Evolutionary conservation across 495 filamentous ascomycete genomes (phyloP), one percentile per base, ranked within the genome.

Genomic region (Aspergillus baeticus): DNA sequence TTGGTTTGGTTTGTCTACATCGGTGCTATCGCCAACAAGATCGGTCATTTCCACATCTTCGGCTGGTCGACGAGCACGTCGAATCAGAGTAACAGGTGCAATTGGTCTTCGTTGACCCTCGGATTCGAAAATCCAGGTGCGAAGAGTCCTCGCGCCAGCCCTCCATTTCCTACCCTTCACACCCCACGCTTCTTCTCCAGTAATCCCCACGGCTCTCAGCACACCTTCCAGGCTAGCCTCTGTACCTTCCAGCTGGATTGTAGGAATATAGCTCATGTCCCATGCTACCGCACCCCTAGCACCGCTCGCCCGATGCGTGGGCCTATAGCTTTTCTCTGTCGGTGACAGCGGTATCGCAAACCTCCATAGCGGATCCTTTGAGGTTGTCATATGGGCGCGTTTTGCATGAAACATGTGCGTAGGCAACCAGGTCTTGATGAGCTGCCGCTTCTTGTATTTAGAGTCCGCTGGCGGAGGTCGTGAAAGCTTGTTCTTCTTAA

Each of bases 211-310:
- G 4, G 71, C 76, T 51, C 75, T 82, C 26, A 98, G 60, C 20
- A 94, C 73, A 18, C 80, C 81, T 51, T 84, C 74, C 20, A 96
- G 66, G 22, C 82, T 85, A 11, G 72, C 63, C 38, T 83, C 80
- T 4, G 74, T 66, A 6, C 95, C 94, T 54, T 88, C 87, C 2
- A 97, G 62, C 31, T 86, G 81, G 59, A 96, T 86, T 2, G 90
- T 97, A 66, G 90, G 85, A 74, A 94, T 90, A 67, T 96, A 98
- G 65, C 92, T 97, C 82, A 85, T 91, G 73, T 98, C 94, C 93
- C 95, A 98, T 3, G 83, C 87, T 10, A 93, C 80, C 48, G 81
- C 82, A 18, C 85, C 85, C 50, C 83, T 72, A 15, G 86, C 77
- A 15, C 83, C 84, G 34, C 78, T 81, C n/a, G 92, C 89, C 35